Conservation (phyloP, 2,329 filamentous ascomycete genomes). For the Emergomyces africanus region DNA sequence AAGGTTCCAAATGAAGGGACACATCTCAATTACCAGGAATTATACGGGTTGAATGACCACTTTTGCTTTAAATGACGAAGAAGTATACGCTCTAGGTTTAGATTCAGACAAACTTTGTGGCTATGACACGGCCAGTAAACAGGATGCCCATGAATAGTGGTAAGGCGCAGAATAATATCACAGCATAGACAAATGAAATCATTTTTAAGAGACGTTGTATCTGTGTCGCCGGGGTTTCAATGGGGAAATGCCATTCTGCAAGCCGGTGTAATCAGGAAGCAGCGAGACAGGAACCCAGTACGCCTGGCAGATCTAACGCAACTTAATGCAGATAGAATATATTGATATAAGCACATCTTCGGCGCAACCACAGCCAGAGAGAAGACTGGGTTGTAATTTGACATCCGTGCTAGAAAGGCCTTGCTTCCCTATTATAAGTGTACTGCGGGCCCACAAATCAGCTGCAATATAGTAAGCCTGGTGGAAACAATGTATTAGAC, state of each 20-base stretch:
- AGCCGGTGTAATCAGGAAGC: conserved; percentile 12
- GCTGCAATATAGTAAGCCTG: background rate
- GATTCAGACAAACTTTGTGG: too few species aligned
- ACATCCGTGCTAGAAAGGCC: conserved; percentile 79
- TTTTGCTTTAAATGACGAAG: too few species aligned
- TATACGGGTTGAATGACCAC: too few species aligned
- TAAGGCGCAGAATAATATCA: too few species aligned
- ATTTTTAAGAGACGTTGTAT: too few species aligned
- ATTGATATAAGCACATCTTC: conserved; percentile 90
- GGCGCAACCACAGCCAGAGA: conserved; percentile 85
- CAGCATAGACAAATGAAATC: too few species aligned
- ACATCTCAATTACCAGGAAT: too few species aligned
- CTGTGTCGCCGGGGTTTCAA: conserved; percentile 34
- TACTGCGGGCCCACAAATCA: background rate
- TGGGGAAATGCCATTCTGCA: conserved; percentile 29
- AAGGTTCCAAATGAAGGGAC: too few species aligned
- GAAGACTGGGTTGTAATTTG: conserved; percentile 90
- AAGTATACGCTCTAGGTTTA: too few species aligned
- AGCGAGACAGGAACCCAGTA: conserved; percentile 33
- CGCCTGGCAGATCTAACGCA: conserved; percentile 23
- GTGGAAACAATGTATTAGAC: background rate
- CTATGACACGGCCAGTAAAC: too few species aligned
- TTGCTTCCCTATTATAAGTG: background rate
- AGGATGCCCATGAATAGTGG: too few species aligned
- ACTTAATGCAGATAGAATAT: conserved; percentile 3